A percentile compares a stretch with the other conserved stretches of the same genome.
phyloP scores from a whole-genome alignment of 148 eudicot genomes.

The Fagopyrum esculentum region DNA sequence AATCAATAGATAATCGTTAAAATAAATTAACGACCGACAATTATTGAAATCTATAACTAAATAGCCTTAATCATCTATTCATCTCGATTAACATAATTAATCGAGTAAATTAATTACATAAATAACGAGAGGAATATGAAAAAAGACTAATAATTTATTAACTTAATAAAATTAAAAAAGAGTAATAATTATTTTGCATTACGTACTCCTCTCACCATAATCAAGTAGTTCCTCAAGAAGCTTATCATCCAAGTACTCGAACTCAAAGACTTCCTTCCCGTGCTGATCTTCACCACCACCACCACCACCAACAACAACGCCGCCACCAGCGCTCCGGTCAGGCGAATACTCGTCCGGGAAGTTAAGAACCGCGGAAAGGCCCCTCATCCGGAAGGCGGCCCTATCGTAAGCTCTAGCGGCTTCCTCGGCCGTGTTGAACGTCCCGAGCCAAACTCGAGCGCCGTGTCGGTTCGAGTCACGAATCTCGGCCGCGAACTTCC shows the following conservation, averaged over 20 bases:
- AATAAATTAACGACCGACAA: no score
- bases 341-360: conserved; percentile 59
- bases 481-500: conserved; percentile 79
- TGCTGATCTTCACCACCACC: neutral
- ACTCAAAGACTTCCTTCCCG: conserved; percentile 45
- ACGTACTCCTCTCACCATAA: conserved; percentile 4
- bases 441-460: conserved; percentile 74
- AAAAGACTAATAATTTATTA: no score
- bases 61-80: no score
- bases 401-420: conserved; percentile 83
- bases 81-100: no score
- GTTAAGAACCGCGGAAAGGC: conserved; percentile 61
- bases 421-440: conserved; percentile 68
- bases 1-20: no score
- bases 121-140: no score
- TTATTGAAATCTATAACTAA: no score
- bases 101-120: no score
- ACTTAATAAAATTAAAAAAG: no score
- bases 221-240: conserved; percentile 65
- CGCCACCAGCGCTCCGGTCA: neutral
- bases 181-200: no score
- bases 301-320: neutral
- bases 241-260: conserved; percentile 68
- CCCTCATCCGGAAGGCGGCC: conserved; percentile 76
- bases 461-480: conserved; percentile 66